Base-by-base conservation (phyloP, 176 grass and related monocot genomes). In the Ensete ventricosum region DNA sequence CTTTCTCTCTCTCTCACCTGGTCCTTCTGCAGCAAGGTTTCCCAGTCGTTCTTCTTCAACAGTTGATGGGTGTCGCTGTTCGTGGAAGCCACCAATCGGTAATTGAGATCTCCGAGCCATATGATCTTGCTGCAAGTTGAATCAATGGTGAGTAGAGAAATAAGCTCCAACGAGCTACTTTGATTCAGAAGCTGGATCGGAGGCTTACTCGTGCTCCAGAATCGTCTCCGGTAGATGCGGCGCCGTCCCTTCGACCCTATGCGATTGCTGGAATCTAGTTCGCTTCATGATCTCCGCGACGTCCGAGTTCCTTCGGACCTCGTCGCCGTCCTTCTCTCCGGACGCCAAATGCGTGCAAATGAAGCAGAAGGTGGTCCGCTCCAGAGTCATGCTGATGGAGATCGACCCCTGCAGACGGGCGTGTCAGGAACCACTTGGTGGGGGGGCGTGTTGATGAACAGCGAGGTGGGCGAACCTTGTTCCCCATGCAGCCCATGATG, bases 401-500 rank as follows among this genome's bases (percentile, higher is more conserved):
- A 96, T 90, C 1, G 93, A 90, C 2, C 93, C 93, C 85, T 90
- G 54, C 14, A 43, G 34, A 4, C 34, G 34, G 34, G 34, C 34
- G 34, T 43, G 34, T 43, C 34, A 43, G 34, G 34, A 43, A 0
- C 34, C 5, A 43, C 34, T 34, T 34, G 3, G 4, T 34, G 29
- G 29, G 22, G 0, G 22, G 22, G 22, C 22, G 22, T 23, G 22
- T 23, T 23, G 22, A 23, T 23, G 34, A 43, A 6, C 34, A 0
- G 34, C 34, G 5, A 43, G 34, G 34, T 6, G 34, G 34, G 34
- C 34, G 34, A 43, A 88, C 92, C 92, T 98, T 98, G 11, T 98
- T 98, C 3, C 94, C 94, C 94, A 98, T 98, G 90, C 91, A 93
- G 0, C 94, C 94, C 94, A 98, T 91, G 72, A 98, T 87, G 62